A percentile compares a stretch with the other conserved stretches of the same genome.
Conservation (phyloP, 2,329 filamentous ascomycete species). For the Sarocladium brachiariae region DNA sequence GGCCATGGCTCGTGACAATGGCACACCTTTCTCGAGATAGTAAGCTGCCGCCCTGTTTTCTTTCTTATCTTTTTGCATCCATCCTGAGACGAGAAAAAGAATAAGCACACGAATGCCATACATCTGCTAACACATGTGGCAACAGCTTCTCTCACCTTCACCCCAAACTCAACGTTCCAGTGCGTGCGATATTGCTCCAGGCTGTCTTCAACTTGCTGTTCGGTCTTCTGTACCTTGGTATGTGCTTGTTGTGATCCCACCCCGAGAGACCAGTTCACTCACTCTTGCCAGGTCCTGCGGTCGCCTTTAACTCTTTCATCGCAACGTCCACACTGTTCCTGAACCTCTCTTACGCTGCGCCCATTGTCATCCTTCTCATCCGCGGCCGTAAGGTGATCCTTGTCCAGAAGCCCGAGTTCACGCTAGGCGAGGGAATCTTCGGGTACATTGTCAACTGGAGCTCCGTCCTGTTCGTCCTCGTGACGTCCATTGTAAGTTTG, state of each 20-base stretch:
- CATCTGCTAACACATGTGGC: conserved; percentile 20
- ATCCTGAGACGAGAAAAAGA: too few species aligned
- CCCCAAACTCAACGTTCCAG: conserved; percentile 33
- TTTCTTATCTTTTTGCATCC: too few species aligned
- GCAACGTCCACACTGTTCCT: conserved; percentile 38
- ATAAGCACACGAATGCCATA: not conserved
- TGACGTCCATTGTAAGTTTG: conserved; percentile 30
- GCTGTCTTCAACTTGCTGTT: conserved; percentile 36
- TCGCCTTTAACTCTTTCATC: conserved; percentile 40
- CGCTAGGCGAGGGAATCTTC: conserved; percentile 22
- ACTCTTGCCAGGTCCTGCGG: conserved; percentile 27
- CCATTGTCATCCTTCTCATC: conserved; percentile 30
- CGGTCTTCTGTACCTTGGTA: conserved; percentile 36
- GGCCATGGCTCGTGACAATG: conserved; percentile 39
- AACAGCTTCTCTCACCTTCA: conserved; percentile 30
- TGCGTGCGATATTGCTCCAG: conserved; percentile 31
- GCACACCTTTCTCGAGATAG: conserved; percentile 25
- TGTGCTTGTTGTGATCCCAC: not conserved
- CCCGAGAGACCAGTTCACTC: not conserved
- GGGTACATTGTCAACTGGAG: conserved; percentile 26
- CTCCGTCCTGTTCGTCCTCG: conserved; percentile 28
- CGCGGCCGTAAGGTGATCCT: conserved; percentile 27
- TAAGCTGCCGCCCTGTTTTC: too few species aligned
- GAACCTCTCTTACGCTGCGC: conserved; percentile 38
- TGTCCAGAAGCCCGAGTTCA: conserved; percentile 19